Percentiles rank a stretch among this genome's conserved stretches.
These are phyloP conservation scores for Calonectria hongkongensis DNA, from an alignment of 2,329 filamentous ascomycete species.

Conservation along the genomic window DNA sequence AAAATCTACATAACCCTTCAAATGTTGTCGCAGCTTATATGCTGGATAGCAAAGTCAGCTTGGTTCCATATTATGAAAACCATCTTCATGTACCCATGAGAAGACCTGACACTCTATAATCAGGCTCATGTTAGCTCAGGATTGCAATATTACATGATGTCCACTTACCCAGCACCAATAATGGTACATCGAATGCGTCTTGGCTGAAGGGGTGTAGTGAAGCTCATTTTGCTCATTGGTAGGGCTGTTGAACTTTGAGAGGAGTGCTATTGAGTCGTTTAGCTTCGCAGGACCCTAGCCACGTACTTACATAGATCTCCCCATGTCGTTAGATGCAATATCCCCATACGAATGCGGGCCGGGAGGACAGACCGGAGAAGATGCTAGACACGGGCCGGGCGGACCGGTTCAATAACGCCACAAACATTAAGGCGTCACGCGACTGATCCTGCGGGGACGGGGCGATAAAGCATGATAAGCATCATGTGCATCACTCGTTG, in stretches of 20 bases:
- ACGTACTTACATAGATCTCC: slow-evolving; percentile 23
- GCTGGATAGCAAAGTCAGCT: slow-evolving; percentile 30
- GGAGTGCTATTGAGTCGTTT: neutral
- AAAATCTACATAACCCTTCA: slow-evolving; percentile 47
- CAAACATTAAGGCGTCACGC: neutral
- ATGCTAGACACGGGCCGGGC: slow-evolving; percentile 18
- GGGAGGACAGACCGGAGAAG: neutral
- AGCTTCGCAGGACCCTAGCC: neutral
- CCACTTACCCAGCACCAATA: slow-evolving; percentile 46
- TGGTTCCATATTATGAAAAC: neutral
- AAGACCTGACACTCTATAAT: slow-evolving; percentile 38
- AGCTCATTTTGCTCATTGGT: slow-evolving; percentile 12
- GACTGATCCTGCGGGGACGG: neutral
- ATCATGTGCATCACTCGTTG: neutral
- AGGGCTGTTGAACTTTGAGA: neutral
- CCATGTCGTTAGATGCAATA: neutral
- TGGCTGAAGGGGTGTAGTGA: neutral
- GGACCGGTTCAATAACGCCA: slow-evolving; percentile 5
- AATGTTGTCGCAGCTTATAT: slow-evolving; percentile 46
- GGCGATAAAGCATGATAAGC: neutral
- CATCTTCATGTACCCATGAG: slow-evolving; percentile 28
- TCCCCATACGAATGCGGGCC: slow-evolving; percentile 13
- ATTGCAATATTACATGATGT: neutral
- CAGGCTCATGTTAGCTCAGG: neutral
- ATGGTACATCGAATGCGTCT: slow-evolving; percentile 44